Evolutionary conservation across 129 eudicot genomes (phyloP).

Genomic region (Rutidosis leptorrhynchoides): DNA sequence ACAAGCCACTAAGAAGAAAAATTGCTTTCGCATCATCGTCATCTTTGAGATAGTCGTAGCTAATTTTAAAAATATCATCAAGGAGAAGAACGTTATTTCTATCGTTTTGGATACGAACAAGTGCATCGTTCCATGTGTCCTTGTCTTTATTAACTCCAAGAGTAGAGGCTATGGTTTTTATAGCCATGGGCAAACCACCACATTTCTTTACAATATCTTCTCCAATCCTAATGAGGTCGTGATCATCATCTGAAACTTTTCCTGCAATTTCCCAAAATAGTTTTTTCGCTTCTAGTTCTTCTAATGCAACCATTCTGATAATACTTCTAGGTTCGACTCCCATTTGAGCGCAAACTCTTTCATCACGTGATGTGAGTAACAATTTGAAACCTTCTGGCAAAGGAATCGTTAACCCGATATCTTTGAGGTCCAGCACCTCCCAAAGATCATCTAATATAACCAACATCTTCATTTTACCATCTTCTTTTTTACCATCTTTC

Average conservation of each 20-base stretch:
- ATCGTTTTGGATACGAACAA: rapidly evolving
- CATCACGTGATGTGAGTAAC: not conserved
- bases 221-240: not conserved
- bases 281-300: not conserved
- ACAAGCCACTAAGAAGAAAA: not conserved
- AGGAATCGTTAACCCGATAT: not conserved
- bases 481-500: not conserved
- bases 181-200: not conserved
- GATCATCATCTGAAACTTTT: not conserved
- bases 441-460: not conserved
- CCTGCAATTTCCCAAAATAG: not conserved
- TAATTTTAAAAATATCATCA: not conserved
- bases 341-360: not conserved
- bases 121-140: not conserved
- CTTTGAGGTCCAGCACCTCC: not conserved
- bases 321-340: not conserved
- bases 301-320: not conserved
- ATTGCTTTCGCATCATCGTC: not conserved
- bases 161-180: not conserved
- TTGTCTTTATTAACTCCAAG: not conserved
- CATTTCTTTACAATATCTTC: not conserved
- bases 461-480: not conserved
- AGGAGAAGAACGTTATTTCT: not conserved
- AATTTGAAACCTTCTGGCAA: not conserved
- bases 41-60: not conserved